phyloP scores from a whole-genome alignment of 2,329 filamentous ascomycete species.

The Orbilia javanica region DNA sequence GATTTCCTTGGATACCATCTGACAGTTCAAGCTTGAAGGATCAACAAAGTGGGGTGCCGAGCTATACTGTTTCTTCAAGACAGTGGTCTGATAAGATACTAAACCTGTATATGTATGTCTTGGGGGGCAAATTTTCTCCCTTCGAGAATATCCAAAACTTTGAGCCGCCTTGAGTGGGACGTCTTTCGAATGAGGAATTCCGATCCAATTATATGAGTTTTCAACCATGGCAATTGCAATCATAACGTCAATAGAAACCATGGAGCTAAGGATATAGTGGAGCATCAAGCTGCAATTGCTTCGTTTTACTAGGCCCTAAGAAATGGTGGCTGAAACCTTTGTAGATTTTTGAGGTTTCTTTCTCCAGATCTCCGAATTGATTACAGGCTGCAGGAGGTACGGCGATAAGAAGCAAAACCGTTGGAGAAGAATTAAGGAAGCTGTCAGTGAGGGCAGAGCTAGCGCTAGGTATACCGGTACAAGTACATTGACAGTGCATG shows the following conservation, averaged over 20 bases:
- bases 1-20: background rate
- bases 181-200: background rate
- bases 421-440: background rate
- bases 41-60: slow-evolving; percentile 6
- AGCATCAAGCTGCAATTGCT: background rate
- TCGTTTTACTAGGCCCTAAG: background rate
- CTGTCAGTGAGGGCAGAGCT: slow-evolving; percentile 15
- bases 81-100: slow-evolving; percentile 2
- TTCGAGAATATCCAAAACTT: slow-evolving; percentile 1
- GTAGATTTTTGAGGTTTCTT: background rate
- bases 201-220: slow-evolving; percentile 9
- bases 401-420: slow-evolving; percentile 19
- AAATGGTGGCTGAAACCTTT: slow-evolving; percentile 19
- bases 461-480: background rate
- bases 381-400: background rate
- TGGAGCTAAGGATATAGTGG: no score
- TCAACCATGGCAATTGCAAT: slow-evolving; percentile 12
- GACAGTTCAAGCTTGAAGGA: slow-evolving; percentile 5
- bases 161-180: background rate
- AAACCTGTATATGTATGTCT: background rate
- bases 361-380: slow-evolving; percentile 21
- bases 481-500: slow-evolving; percentile 21
- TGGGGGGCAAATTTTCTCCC: background rate
- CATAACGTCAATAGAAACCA: slow-evolving; percentile 18
- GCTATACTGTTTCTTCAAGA: background rate